Evolutionary conservation across 169 alveolate species (phyloP), one percentile per base, ranked within the genome.

Genomic region (Eimeria acervulina): DNA sequence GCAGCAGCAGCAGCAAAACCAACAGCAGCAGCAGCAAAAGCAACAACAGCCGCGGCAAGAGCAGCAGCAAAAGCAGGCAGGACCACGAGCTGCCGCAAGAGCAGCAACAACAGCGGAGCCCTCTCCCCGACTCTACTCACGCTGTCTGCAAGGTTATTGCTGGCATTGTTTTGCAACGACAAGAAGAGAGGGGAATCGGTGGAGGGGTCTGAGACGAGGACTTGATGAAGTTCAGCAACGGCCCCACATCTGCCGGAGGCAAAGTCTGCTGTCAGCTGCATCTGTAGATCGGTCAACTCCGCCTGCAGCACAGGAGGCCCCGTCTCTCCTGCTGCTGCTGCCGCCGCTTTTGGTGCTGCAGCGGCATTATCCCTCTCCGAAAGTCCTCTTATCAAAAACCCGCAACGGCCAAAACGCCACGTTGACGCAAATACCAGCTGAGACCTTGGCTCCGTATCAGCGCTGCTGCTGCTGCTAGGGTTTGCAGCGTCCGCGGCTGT

Each of bases 401-500:
- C 96, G 85, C 96, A 93, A 42, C 88, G 96, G 36, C 88, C 96
- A 55, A 93, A 76, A 33, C 92, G 74, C 84, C 91, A 93, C n/a
- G 63, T 78, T 6, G 91, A 83, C 10, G 91, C 74, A 47, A 83
- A 83, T 33, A 52, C 76, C 51, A 93, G 70, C 59, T 76, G 93
- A 38, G 51, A 28, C 85, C 33, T 21, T 23, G 33, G 59, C 74
- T 44, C 68, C 72, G 47, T 55, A 31, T 44, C 90, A 47, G 8
- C 68, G 59, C 23, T 47, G 51, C 78, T 42, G 59, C 74, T 23
- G 90, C 40, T n/a, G 47, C 42, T 23, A 2, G 6, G 66, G 70
- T 10, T 80, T 42, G 66, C 2, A 6, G 70, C 66, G 21, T 28
- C 90, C 7, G 31, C 93, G 33, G 33, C 55, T 68, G 44, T 21